Base-by-base conservation (phyloP, 352 stramenopile species). In the Pythium apleroticum region DNA sequence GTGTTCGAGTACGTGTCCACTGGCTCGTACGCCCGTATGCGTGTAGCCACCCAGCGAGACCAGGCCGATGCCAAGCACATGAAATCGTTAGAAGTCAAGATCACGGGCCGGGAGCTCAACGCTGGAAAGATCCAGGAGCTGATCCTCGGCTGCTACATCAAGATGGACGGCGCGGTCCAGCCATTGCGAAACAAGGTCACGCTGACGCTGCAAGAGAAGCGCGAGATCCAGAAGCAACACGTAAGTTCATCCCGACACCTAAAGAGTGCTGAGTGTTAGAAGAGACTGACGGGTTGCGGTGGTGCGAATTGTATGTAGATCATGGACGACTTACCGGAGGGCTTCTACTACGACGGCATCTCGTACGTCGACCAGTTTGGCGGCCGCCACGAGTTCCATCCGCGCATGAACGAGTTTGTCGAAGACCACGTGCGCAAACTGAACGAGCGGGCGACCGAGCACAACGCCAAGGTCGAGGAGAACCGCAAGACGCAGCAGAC, bases 331-430 rank as follows among this genome's bases (percentile, higher is more conserved):
- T 75, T 93, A 15, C 84, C 84, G 0, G 80, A 91, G 39, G 84
- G 78, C 0, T 91, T 85, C 55, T 65, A 90, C 50, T 93, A 78
- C 46, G 84, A 93, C 43, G 84, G 84, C 19, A 78, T 76, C 20
- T 77, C 80, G 60, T 93, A 93, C 67, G 76, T 90, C 24, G 82
- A 93, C 57, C 87, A 86, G 45, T 86, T 84, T 35, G 85, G 85
- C 17, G 80, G 77, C 0, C 73, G 80, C 24, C 87, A 89, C 63
- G 82, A 90, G 62, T 93, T 91, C 59, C 82, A 93, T 43, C 84
- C 85, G 0, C 69, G 74, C 39, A 91, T 93, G 57, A 69, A 78
- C 14, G 65, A 84, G 55, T 89, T 93, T 43, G 78, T 93, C 49
- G 77, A 90, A 19, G 77, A 84, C 37, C 73, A 90, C 52, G 56